Conservation (phyloP, 768 basidiomycete genomes). For the Trametes villosa region DNA sequence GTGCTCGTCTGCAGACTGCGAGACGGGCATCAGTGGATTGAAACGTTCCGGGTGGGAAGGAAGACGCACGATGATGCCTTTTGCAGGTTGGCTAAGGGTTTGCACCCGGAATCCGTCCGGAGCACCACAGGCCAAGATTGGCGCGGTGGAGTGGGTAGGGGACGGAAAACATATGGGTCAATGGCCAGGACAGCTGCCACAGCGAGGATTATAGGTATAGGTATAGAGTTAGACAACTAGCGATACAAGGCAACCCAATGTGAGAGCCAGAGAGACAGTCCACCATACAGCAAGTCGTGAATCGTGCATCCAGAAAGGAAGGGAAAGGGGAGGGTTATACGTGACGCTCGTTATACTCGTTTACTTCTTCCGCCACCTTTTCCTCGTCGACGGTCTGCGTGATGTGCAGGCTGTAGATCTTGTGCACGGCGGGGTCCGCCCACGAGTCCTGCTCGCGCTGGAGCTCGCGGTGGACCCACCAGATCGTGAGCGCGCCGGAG, state of each 20-base stretch:
- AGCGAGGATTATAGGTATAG: background rate
- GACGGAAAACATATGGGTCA: background rate
- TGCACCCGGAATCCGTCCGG: too few species aligned
- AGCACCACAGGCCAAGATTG: too few species aligned
- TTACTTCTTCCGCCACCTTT: conserved; percentile 15
- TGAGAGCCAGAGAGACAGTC: background rate
- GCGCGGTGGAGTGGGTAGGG: too few species aligned
- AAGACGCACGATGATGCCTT: too few species aligned
- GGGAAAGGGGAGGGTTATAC: background rate
- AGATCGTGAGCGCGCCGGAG: conserved; percentile 16
- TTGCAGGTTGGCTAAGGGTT: too few species aligned
- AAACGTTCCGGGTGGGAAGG: too few species aligned
- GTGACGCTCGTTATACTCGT: conserved; percentile 12
- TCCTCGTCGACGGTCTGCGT: conserved; percentile 19
- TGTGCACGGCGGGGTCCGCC: conserved; percentile 18
- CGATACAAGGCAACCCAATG: background rate
- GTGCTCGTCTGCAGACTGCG: too few species aligned
- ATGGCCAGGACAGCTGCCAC: too few species aligned
- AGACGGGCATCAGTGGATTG: too few species aligned
- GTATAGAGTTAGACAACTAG: background rate
- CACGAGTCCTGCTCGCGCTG: conserved; percentile 20
- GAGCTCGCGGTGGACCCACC: conserved; percentile 23
- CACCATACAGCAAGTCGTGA: too few species aligned
- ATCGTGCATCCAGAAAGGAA: too few species aligned
- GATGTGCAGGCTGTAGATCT: conserved; percentile 20